Conservation (phyloP, 371 early-diverging fungal species). For the Amoeboradix gromovi region DNA sequence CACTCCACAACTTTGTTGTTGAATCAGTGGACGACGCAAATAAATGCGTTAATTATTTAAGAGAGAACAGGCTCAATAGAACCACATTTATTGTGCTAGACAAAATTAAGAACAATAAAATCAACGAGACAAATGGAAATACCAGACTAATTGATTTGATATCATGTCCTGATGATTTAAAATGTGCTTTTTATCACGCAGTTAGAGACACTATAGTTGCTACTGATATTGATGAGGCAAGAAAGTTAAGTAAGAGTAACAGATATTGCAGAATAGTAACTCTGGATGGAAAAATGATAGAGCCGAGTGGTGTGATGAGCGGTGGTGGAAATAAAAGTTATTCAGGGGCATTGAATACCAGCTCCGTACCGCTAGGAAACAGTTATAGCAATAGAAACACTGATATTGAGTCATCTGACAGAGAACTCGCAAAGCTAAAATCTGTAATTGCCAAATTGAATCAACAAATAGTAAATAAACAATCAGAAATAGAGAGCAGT, state of each 20-base stretch:
- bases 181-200: conserved; percentile 69
- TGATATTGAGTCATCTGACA: not conserved
- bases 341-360: not conserved
- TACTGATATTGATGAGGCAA: conserved; percentile 56
- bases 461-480: not conserved
- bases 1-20: conserved; percentile 76
- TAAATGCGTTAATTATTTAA: conserved; percentile 65
- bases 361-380: not conserved
- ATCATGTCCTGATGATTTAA: conserved; percentile 2
- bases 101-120: conserved; percentile 18
- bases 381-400: not conserved
- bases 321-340: conserved; percentile 53
- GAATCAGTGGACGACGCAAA: conserved; percentile 75
- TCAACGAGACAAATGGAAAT: conserved; percentile 44
- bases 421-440: not conserved
- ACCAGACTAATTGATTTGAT: conserved; percentile 77
- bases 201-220: conserved; percentile 82
- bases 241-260: conserved; percentile 51
- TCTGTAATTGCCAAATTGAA: not conserved
- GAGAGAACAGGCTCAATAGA: conserved; percentile 55
- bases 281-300: conserved; percentile 80
- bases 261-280: conserved; percentile 79
- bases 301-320: conserved; percentile 84
- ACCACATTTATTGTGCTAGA: conserved; percentile 70
- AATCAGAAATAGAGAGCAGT: not conserved